Evolutionary conservation across 148 eudicot genomes (phyloP), one percentile per base, ranked within the genome.

Genomic region (Fallopia convolvulus): DNA sequence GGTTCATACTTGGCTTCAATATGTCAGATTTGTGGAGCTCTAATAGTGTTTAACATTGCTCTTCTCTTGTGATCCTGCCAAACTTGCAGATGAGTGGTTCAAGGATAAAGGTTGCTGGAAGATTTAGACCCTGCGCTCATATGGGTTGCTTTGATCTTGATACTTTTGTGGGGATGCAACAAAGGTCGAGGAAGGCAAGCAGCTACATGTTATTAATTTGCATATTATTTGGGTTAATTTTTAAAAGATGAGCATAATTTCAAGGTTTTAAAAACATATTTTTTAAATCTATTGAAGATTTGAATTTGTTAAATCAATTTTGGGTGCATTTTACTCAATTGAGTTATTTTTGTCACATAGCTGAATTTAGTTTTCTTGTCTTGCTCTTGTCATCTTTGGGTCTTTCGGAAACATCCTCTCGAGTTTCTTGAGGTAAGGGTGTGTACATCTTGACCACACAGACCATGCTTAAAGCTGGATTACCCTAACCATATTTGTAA

Each of bases 121-220:
- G 95, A 80, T 91, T 91, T 82, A 91, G 82, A 82, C 89, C 87
- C n/a, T 91, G 95, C 81, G 80, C 78, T 18, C 95, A 91, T 72
- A 89, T 91, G 90, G 95, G 90, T 30, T 91, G 95, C 82, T 91
- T 91, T 84, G 95, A 91, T 83, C 95, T 91, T 72, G 87, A 91
- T 66, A 88, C 91, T 70, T 87, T 84, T 75, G 89, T 89, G 42
- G 90, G 85, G 79, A 89, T 91, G 86, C 86, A 87, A 73, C 89
- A 89, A 78, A 89, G 92, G 41, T 89, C 95, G 33, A 87, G 92
- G 74, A 91, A 91, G 95, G 95, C 79, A 83, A 87, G 90, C 74
- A 71, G 23, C 75, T 73, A 46, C 21, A 42, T 6, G 14, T 72
- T 46, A 14, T 73, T 73, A 56, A 18, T 76, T 48, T 58, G 39